Base-by-base conservation (phyloP, 805 yeast species). In the Candida stauntonica region DNA sequence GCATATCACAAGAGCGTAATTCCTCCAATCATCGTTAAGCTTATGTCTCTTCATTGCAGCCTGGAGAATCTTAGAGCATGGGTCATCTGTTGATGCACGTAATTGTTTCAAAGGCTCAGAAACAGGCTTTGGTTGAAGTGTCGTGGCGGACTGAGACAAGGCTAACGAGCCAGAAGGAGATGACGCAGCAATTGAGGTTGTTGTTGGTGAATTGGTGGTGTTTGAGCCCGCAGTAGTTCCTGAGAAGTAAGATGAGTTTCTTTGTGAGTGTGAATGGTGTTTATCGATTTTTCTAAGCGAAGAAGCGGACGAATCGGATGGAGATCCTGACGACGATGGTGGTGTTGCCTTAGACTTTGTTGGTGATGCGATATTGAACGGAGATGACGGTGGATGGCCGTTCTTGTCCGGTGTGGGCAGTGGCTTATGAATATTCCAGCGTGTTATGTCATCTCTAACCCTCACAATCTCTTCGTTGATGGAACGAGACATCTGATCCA, bases 41-140 rank as follows among this genome's bases (percentile, higher is more conserved):
- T 79, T 80, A 62, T 89, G 95, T 44, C 94, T 72, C 49, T 81
- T 77, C 84, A 87, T 81, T 5, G 96, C 96, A 26, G 83, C 86
- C 53, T 86, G 94, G 33, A 93, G 64, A 17, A 91, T 82, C 58
- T 85, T 85, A 51, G 83, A 79, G 58, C 96, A 88, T 2, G 96
- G 88, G 52, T 91, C 98, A 39, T 88, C 95, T 18, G 86, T 79
- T 7, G 91, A 82, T 1, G 95, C 94, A 33, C 93, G 65, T 45
- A 89, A 63, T 50, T 86, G 93, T 51, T 86, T 85, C 48, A 87
- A 68, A 0, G 95, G 94, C 53, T 87, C 95, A 9, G 65, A 51
- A 2, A 52, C 47, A 0, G 58, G 54, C 37, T 51, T 41, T 20
- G 45, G 29, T 38, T 44, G 41, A 29, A 35, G 44, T 13, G 44